Conservation (phyloP, 2,329 filamentous ascomycete genomes). For the Claviceps africana region DNA sequence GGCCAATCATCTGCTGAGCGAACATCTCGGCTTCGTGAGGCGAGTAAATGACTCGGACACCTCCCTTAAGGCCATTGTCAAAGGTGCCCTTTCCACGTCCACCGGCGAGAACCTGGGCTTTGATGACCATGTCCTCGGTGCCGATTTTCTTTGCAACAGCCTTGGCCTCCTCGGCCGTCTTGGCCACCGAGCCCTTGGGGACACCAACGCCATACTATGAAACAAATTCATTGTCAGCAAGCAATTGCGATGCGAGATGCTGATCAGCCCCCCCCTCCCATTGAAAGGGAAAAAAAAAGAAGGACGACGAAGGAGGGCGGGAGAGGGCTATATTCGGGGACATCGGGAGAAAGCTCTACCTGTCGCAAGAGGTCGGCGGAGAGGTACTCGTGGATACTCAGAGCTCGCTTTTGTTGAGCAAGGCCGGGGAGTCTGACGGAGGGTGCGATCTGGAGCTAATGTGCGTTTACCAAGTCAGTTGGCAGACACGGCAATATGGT, state of each 20-base stretch:
- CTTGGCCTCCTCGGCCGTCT: slow-evolving; percentile 76
- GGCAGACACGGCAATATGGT: slow-evolving; percentile 6
- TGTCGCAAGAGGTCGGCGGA: slow-evolving; percentile 79
- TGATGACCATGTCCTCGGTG: slow-evolving; percentile 97
- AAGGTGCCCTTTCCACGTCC: slow-evolving; percentile 96
- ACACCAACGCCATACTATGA: slow-evolving; percentile 83
- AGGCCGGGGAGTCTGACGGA: slow-evolving; percentile 47
- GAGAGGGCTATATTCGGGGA: background rate
- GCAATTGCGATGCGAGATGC: background rate
- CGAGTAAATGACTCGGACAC: slow-evolving; percentile 98
- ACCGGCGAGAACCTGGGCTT: slow-evolving; percentile 95
- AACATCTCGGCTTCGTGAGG: slow-evolving; percentile 94
- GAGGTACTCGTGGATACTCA: slow-evolving; percentile 97
- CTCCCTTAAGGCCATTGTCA: slow-evolving; percentile 96
- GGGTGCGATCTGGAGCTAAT: slow-evolving; percentile 24
- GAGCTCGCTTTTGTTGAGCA: slow-evolving; percentile 68
- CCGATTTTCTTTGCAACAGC: slow-evolving; percentile 79
- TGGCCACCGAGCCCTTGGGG: slow-evolving; percentile 78
- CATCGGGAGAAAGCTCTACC: slow-evolving; percentile 28
- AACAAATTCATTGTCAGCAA: slow-evolving; percentile 7
- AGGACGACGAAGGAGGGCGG: too few species aligned
- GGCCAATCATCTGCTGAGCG: slow-evolving; percentile 97
- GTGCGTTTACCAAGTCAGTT: slow-evolving; percentile 1
- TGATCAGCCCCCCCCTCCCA: background rate
- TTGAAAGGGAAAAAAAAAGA: too few species aligned